These are phyloP conservation scores for Triangularia verruculosa DNA, from an alignment of 2,329 filamentous ascomycete species.

Conservation along the genomic window DNA sequence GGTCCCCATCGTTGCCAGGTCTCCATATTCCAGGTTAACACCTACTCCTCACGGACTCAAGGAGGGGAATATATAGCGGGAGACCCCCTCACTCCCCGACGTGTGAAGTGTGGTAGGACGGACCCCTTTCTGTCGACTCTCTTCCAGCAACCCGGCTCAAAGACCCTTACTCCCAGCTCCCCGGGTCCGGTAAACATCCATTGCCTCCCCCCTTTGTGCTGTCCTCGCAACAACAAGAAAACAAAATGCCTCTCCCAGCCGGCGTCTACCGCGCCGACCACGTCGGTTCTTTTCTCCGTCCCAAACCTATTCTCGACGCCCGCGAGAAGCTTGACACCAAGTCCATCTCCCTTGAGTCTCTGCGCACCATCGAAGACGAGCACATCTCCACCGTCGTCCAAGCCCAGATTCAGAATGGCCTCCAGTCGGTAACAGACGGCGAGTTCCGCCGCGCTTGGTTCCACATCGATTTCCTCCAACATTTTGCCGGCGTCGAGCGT, in stretches of 20 bases:
- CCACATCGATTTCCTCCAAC: conserved; percentile 56
- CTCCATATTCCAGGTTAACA: not conserved
- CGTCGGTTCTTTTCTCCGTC: conserved; percentile 54
- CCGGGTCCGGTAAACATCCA: not conserved
- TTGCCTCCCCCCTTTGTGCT: not conserved
- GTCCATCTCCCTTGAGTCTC: conserved; percentile 40
- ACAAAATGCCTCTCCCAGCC: conserved; percentile 39
- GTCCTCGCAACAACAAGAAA: not conserved
- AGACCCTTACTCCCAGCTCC: not conserved
- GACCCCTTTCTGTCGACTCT: not conserved
- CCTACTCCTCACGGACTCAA: not conserved
- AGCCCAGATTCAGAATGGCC: conserved; percentile 47
- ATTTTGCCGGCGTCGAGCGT: conserved; percentile 52
- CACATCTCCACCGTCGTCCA: conserved; percentile 47
- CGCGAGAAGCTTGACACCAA: conserved; percentile 46
- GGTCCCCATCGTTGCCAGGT: not conserved
- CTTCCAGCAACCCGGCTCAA: not conserved
- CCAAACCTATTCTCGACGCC: conserved; percentile 46
- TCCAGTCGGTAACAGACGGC: conserved; percentile 52
- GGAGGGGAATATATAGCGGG: not conserved
- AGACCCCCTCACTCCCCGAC: not conserved
- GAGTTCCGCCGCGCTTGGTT: conserved; percentile 57
- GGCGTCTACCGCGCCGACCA: conserved; percentile 52
- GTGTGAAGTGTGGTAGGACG: not conserved
- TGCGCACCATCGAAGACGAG: conserved; percentile 50